Conservation (phyloP, 140 eudicot genomes). For the Cichorium intybus region DNA sequence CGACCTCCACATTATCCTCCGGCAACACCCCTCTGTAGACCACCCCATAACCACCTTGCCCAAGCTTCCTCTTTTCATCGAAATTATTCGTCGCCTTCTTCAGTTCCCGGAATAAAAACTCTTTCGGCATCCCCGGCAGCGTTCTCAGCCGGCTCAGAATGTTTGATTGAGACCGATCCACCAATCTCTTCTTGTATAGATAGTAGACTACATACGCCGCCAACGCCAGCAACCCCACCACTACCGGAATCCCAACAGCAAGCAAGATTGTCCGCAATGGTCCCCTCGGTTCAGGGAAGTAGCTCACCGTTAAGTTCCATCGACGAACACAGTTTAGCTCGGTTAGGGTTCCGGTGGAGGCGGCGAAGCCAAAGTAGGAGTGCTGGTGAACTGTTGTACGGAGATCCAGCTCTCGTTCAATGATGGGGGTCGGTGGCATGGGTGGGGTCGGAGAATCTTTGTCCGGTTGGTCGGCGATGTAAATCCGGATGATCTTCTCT, state of each 20-base stretch:
- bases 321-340: constrained; percentile 60
- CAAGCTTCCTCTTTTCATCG: constrained; percentile 74
- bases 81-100: constrained; percentile 81
- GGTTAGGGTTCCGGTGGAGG: constrained; percentile 49
- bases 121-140: constrained; percentile 79
- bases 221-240: constrained; percentile 26
- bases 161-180: constrained; percentile 32
- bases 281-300: constrained; percentile 22
- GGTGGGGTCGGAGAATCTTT: constrained; percentile 32
- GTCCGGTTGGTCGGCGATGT: constrained; percentile 38
- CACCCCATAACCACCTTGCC: constrained; percentile 87
- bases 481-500: constrained; percentile 43
- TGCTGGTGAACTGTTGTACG: constrained; percentile 22
- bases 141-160: constrained; percentile 57
- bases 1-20: constrained; percentile 60
- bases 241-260: constrained; percentile 46
- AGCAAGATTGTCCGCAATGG: constrained; percentile 30
- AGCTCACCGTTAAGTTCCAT: constrained; percentile 63
- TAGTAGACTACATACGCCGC: constrained; percentile 27
- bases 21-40: constrained; percentile 67
- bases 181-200: constrained; percentile 18
- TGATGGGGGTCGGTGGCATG: constrained; percentile 47
- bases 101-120: constrained; percentile 59
- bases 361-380: constrained; percentile 79
- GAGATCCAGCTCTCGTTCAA: constrained; percentile 43